These are phyloP conservation scores for Erysimum cheiri DNA, from an alignment of 441 rosid species.

Conservation along the genomic window DNA sequence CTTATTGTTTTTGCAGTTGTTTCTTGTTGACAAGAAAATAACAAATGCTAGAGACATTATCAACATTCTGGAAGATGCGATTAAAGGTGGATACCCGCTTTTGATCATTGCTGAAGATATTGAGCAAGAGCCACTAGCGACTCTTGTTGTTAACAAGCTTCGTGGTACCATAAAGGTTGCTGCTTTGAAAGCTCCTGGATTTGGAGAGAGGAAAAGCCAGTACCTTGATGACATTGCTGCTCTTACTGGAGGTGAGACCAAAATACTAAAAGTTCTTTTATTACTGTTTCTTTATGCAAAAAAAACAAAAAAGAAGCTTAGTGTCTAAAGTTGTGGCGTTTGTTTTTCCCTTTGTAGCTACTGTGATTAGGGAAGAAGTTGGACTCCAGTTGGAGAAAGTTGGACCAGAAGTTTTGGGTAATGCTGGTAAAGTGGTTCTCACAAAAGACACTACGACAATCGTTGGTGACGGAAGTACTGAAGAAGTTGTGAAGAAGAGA, in stretches of 20 bases:
- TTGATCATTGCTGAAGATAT: constrained; percentile 87
- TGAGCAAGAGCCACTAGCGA: constrained; percentile 92
- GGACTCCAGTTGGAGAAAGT: constrained; percentile 90
- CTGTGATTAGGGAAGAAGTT: constrained; percentile 89
- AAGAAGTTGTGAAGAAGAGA: constrained; percentile 87
- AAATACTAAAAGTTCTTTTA: background rate
- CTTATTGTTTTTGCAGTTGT: constrained; percentile 60
- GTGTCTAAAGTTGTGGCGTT: background rate
- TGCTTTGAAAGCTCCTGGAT: constrained; percentile 97
- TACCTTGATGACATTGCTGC: constrained; percentile 93
- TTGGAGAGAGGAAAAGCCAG: constrained; percentile 91
- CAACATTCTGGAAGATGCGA: constrained; percentile 78
- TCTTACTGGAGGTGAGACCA: constrained; percentile 72
- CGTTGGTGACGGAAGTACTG: constrained; percentile 91
- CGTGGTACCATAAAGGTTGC: constrained; percentile 90
- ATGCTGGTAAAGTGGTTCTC: constrained; percentile 87
- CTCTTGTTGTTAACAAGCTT: constrained; percentile 92
- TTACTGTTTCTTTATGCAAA: background rate
- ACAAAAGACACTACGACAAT: constrained; percentile 86
- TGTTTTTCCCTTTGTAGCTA: constrained; percentile 51
- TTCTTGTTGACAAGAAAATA: constrained; percentile 87
- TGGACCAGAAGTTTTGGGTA: constrained; percentile 80
- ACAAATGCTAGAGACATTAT: constrained; percentile 90
- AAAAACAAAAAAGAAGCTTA: background rate
- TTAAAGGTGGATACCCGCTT: constrained; percentile 71